phyloP scores from a whole-genome alignment of 169 alveolate species.

The Theileria sp. region DNA sequence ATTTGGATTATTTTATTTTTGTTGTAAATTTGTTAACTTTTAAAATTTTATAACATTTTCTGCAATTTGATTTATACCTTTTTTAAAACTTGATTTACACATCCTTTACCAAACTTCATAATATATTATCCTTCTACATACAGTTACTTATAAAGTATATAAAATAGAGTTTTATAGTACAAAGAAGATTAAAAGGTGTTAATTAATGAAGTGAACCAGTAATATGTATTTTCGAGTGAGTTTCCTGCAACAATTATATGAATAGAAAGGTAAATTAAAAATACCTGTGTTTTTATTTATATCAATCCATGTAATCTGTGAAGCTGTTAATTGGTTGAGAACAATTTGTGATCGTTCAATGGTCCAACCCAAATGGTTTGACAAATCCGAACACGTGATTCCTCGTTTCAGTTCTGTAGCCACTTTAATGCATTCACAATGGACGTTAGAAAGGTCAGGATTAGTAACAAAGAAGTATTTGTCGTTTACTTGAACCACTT shows the following conservation, averaged over 20 bases:
- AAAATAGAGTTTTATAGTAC: background rate
- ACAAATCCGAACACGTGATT: constrained; percentile 11
- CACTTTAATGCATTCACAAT: background rate
- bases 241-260: background rate
- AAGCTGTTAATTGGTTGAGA: constrained; percentile 26
- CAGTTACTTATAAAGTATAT: background rate
- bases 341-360: constrained; percentile 9
- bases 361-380: constrained; percentile 18
- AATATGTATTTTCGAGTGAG: background rate
- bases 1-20: background rate
- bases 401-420: constrained; percentile 29
- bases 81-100: background rate
- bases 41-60: background rate
- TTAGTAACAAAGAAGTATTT: constrained; percentile 35
- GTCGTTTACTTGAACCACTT: constrained; percentile 14
- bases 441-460: constrained; percentile 15
- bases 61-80: background rate
- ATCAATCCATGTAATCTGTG: constrained; percentile 53
- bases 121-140: background rate
- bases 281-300: background rate
- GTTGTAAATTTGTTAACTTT: background rate
- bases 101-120: background rate
- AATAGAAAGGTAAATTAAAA: background rate
- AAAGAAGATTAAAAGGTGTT: background rate
- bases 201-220: constrained; percentile 16